A percentile compares a stretch with the other conserved stretches of the same genome.
Conservation (phyloP, 2,329 filamentous ascomycete genomes). For the Trichoderma guizhouense region DNA sequence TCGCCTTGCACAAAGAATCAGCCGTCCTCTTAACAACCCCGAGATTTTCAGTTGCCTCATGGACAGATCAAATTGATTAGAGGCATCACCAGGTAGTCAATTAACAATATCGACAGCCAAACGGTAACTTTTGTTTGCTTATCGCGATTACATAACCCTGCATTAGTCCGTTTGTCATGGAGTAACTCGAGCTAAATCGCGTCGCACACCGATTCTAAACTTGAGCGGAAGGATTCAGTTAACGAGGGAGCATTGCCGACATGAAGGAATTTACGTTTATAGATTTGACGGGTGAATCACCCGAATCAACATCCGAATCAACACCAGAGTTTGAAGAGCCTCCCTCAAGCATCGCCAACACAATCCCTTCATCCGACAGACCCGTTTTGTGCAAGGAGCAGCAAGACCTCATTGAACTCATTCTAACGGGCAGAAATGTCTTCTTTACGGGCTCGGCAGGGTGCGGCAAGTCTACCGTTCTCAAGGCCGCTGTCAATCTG, state of each 20-base stretch:
- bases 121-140: too few relatives aligned
- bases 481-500: conserved; percentile 25
- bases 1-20: too few relatives aligned
- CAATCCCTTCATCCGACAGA: not conserved
- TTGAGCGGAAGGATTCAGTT: not conserved
- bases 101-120: too few relatives aligned
- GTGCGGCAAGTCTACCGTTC: conserved; percentile 29
- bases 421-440: conserved; percentile 52
- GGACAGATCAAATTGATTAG: too few relatives aligned
- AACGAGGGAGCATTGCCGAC: not conserved
- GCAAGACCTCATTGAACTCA: conserved; percentile 38
- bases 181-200: not conserved
- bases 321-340: not conserved
- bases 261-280: not conserved
- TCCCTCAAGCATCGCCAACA: not conserved
- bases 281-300: not conserved
- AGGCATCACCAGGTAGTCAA: too few relatives aligned
- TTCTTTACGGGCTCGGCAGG: conserved; percentile 66
- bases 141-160: too few relatives aligned
- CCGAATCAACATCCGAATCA: not conserved
- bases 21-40: too few relatives aligned
- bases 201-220: not conserved
- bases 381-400: conserved; percentile 24
- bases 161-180: too few relatives aligned
- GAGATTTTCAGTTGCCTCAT: too few relatives aligned